Base-by-base conservation (phyloP, 495 filamentous ascomycete species). In the Daldinia loculata region DNA sequence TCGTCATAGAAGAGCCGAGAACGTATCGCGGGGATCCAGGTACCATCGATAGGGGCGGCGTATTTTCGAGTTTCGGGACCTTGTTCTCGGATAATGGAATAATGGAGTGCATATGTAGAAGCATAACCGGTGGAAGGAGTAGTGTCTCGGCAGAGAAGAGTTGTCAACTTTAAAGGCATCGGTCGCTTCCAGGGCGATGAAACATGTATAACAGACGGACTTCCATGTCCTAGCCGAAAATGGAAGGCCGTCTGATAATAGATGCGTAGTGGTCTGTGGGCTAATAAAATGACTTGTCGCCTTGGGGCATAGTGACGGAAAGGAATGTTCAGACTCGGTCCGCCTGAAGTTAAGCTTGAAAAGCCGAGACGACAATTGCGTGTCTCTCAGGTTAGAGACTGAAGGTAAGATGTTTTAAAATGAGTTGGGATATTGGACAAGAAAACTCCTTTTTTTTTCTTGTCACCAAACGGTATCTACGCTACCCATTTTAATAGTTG, bases 71-170 rank as follows among this genome's bases (percentile, higher is more conserved):
- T 48, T 48, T 48, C 43, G 43, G 17, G 19, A 24, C 43, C 43
- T 48, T 48, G 19, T 11, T 24, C 43, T 24, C 14, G 17, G 34
- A 14, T 36, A 14, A 36, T 34, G 15, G 43, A 24, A 22, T 9
- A 48, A 48, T 48, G 43, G 43, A 48, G 43, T 48, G 43, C 43
- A 48, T 24, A 48, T 48, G 19, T 48, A 48, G 43, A 48, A 22
- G 17, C 17, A 48, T 2, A 24, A 14, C 11, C 19, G 19, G 19
- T 2, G 19, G 43, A 48, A 15, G 39, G 39, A 41, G n/a, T 41
- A 17, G 43, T 22, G 8, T 48, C 8, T 48, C 19, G 43, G 43
- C 43, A 11, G 6, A 48, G 19, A 48, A 48, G 43, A 48, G 43
- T 3, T 48, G 19, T 48, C 3, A 48, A 48, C 43, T 24, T 22